Evolutionary conservation across 768 basidiomycete genomes (phyloP), one percentile per base, ranked within the genome.

Genomic region (Amanita muscaria): DNA sequence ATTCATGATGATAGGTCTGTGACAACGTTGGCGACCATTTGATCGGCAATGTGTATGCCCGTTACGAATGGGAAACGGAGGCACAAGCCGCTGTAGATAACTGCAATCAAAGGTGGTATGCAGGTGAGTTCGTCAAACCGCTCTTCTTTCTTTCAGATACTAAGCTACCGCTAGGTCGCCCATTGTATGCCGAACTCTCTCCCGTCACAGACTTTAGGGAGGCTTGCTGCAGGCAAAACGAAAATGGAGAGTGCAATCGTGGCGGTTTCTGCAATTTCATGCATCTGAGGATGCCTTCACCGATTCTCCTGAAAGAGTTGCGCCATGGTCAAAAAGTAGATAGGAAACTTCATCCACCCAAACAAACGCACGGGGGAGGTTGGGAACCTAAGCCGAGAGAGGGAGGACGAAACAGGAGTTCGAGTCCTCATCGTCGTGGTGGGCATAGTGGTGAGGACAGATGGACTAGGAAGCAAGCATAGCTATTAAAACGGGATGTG

Each of bases 1-100:
- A 39, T 44, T 27, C 43, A 33, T 46, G 43, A 10, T 31, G 21
- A 22, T 33, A 88, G 85, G 85, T 99, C 10, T 99, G 94, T 59
- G 94, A 99, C 67, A 99, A 99, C 58, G 93, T 99, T 25, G 96
- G 96, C n/a, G 96, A 98, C 59, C 94, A 99, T 59, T 72, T 98
- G 19, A 89, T 94, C 56, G 93, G 93, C 18, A 96, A 97, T 55
- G 94, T 99, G 2, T 99, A 99, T 59, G 94, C 93, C 3, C 80
- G 94, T 18, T 99, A 88, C 58, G 94, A 99, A 58, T 96, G 91
- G 92, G 94, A 99, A 65, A 92, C 92, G 0, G 94, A 99, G 60
- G 94, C 94, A 7, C 86, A 91, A 56, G 70, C 82, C 23, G 94
- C 94, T 2, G 90, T 97, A 5, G 89, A 94, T 54, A 88, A 77